These are phyloP conservation scores for Globisporangium viniferum DNA, from an alignment of 352 stramenopile species.

Conservation along the genomic window DNA sequence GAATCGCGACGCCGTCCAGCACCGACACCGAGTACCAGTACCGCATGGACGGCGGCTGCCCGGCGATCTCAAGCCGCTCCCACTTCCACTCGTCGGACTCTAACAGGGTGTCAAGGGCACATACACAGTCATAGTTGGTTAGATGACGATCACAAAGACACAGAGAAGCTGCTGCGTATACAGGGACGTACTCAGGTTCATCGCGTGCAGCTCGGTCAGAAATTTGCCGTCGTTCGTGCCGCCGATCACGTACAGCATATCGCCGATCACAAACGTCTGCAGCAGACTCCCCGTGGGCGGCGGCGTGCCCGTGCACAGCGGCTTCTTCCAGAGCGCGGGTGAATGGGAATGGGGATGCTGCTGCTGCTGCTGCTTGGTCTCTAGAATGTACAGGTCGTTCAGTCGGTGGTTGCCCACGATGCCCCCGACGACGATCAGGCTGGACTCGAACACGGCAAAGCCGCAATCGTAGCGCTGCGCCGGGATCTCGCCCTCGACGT, in stretches of 20 bases:
- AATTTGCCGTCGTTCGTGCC: conserved; percentile 61
- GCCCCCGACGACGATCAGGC: conserved; percentile 55
- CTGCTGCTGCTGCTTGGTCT: conserved; percentile 20
- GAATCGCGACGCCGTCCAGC: conserved; percentile 37
- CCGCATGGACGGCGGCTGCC: conserved; percentile 49
- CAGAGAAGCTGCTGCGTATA: not conserved
- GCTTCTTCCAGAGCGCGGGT: conserved; percentile 30
- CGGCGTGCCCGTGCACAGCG: conserved; percentile 28
- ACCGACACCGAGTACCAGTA: conserved; percentile 61
- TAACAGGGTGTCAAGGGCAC: conserved; percentile 6
- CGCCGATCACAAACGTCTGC: conserved; percentile 47
- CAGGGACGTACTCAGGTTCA: conserved; percentile 44
- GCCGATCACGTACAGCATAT: conserved; percentile 52
- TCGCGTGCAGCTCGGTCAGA: conserved; percentile 45
- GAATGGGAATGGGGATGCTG: not conserved
- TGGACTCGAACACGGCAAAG: conserved; percentile 34
- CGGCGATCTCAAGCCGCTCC: conserved; percentile 41
- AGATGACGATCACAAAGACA: not conserved
- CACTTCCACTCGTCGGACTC: conserved; percentile 44
- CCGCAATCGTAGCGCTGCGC: conserved; percentile 53
- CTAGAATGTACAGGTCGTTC: conserved; percentile 50
- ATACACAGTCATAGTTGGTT: not conserved
- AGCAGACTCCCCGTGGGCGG: conserved; percentile 43
- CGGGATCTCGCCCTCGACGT: conserved; percentile 25
- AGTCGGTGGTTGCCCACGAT: conserved; percentile 53